Base-by-base conservation (phyloP, 176 grass and related monocot genomes). In the Oropetium thomaeum region DNA sequence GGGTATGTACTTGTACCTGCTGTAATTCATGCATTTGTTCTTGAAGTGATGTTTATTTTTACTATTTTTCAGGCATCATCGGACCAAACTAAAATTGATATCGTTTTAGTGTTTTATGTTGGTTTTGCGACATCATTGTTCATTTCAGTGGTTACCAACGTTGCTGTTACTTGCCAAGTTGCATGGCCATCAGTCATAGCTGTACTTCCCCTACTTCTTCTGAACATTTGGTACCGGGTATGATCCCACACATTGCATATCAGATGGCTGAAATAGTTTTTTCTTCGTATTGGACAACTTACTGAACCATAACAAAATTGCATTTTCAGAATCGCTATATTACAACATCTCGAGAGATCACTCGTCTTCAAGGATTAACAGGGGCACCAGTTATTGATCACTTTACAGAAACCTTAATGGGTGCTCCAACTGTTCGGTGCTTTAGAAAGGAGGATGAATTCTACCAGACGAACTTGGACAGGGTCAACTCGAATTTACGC, bases 201-300 rank as follows among this genome's bases (percentile, higher is more conserved):
- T 10, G 78, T 93, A 57, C 38, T 97, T 80, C 94, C 94, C 29
- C 51, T 97, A 69, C 34, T 91, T 25, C 71, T 89, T 70, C 72
- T 93, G 71, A 97, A 97, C 71, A 83, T 97, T 55, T 93, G 90
- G 95, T 97, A 97, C 75, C 84, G 95, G 95, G 94, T 97, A 91
- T 64, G 86, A 57, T 77, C 29, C 8, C 55, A 20, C 57, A 58
- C 30, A 34, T 58, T 76, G 11, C 58, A 77, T 66, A 8, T 28
- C 16, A 40, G 47, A 57, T 16, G 47, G 70, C 25, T 69, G 53
- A 42, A 69, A 69, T 58, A 20, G 4, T 52, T 52, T 76, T 14
- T 76, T 74, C 5, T 74, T 86, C 13, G n/a, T n/a, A n/a, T n/a
- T n/a, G n/a, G n/a, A n/a, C n/a, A n/a, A n/a, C n/a, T n/a, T n/a